Percentiles rank a stretch among this genome's conserved stretches.
These are phyloP conservation scores for Mucor mucedo DNA, from an alignment of 371 early-diverging fungal genomes.

Conservation along the genomic window DNA sequence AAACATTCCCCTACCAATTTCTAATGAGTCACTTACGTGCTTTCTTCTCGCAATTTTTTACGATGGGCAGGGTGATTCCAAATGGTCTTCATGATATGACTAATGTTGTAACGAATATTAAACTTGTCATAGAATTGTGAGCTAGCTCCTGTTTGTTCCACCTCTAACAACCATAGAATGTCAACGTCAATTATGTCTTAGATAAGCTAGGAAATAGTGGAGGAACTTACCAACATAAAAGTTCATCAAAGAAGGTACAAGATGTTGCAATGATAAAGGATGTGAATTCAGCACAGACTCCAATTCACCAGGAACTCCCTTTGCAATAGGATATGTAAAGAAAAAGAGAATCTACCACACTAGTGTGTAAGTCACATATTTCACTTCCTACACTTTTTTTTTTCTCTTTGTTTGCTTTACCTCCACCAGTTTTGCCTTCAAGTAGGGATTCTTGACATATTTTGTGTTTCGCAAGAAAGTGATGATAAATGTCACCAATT, in stretches of 20 bases:
- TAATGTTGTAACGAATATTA: slow-evolving; percentile 95
- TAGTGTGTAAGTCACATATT: neutral
- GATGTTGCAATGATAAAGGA: slow-evolving; percentile 70
- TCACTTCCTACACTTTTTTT: neutral
- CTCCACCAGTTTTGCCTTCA: slow-evolving; percentile 93
- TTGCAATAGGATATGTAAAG: slow-evolving; percentile 65
- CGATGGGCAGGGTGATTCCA: slow-evolving; percentile 80
- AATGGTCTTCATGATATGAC: slow-evolving; percentile 87
- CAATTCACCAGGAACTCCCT: slow-evolving; percentile 63
- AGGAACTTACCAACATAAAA: slow-evolving; percentile 82
- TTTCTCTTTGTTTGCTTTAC: slow-evolving; percentile 22
- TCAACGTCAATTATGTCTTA: neutral
- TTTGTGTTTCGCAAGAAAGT: slow-evolving; percentile 76
- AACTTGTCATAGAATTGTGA: slow-evolving; percentile 98
- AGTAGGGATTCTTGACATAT: slow-evolving; percentile 92
- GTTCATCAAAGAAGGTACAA: slow-evolving; percentile 82
- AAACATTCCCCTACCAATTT: no score
- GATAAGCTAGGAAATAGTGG: neutral
- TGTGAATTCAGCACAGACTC: slow-evolving; percentile 75
- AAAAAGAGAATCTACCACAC: slow-evolving; percentile 67
- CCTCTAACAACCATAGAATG: slow-evolving; percentile 57
- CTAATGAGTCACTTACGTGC: slow-evolving; percentile 49
- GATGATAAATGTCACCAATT: slow-evolving; percentile 80
- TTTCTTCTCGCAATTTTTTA: slow-evolving; percentile 59
- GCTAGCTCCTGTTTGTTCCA: slow-evolving; percentile 92